These are phyloP conservation scores for Fraxinus baroniana DNA, from an alignment of 305 asterid species.

Conservation along the genomic window DNA sequence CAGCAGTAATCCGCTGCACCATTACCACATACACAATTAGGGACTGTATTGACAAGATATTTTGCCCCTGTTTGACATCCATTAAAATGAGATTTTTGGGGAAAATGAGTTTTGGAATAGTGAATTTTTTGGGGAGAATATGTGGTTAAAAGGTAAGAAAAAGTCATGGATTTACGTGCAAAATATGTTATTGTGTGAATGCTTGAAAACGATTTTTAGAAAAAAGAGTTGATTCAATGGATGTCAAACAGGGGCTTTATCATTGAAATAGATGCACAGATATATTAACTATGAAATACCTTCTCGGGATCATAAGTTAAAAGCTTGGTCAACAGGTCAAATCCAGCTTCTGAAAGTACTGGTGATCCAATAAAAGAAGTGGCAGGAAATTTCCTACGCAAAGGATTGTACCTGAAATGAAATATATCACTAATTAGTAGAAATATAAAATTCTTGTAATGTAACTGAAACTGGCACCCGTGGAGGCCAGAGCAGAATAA, in stretches of 20 bases:
- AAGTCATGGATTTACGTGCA: not conserved
- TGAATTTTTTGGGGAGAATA: not conserved
- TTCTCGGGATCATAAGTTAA: constrained; percentile 78
- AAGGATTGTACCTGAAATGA: constrained; percentile 66
- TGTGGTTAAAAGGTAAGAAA: not conserved
- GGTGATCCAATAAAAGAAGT: constrained; percentile 75
- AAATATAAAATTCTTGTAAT: constrained; percentile 32
- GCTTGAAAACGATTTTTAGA: not conserved
- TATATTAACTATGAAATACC: constrained; percentile 36
- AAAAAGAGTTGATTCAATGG: not conserved
- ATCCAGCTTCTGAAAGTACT: constrained; percentile 83
- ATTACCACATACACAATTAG: not conserved
- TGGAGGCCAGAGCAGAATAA: constrained; percentile 70
- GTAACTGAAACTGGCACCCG: constrained; percentile 21
- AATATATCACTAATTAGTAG: constrained; percentile 43
- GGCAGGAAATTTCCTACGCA: constrained; percentile 68
- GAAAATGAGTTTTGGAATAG: not conserved
- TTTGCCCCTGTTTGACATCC: not conserved
- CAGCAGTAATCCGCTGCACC: constrained; percentile 74
- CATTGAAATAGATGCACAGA: not conserved
- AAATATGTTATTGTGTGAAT: not conserved
- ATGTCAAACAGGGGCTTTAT: not conserved
- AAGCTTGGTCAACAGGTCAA: constrained; percentile 81
- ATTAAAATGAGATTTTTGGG: not conserved
- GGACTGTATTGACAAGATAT: not conserved